These are phyloP conservation scores for Podospora sp. DNA, from an alignment of 495 filamentous ascomycete species.

Conservation along the genomic window DNA sequence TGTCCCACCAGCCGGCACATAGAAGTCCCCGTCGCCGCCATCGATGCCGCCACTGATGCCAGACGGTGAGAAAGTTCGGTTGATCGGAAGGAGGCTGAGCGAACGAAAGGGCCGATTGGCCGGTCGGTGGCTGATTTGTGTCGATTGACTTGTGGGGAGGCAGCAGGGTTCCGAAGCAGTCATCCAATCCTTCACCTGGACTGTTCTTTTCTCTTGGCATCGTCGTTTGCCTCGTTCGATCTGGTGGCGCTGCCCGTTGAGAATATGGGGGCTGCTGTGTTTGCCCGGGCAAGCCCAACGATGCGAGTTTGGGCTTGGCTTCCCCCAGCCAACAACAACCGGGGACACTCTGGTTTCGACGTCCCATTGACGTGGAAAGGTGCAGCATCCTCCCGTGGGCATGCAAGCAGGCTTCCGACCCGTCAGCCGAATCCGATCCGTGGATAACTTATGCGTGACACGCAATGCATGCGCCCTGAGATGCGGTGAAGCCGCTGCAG, in stretches of 20 bases:
- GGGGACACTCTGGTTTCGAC: background rate
- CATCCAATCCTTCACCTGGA: background rate
- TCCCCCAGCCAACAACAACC: too few relatives aligned
- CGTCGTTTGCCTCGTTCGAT: background rate
- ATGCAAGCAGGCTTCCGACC: slow-evolving; percentile 7
- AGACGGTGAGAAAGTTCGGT: background rate
- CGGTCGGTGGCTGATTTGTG: background rate
- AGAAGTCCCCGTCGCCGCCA: background rate
- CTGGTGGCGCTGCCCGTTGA: background rate
- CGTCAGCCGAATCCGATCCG: background rate
- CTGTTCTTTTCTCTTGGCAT: background rate
- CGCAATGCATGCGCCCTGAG: slow-evolving; percentile 5
- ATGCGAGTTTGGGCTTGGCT: background rate
- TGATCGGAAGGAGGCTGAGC: background rate
- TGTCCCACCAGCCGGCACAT: background rate
- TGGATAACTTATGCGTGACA: slow-evolving; percentile 8
- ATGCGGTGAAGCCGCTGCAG: slow-evolving; percentile 8
- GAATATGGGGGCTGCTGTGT: background rate
- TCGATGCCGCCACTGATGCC: background rate
- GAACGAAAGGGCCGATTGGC: background rate
- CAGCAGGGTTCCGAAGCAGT: background rate
- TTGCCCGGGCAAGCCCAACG: background rate
- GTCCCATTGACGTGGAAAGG: background rate
- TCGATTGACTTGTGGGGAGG: background rate
- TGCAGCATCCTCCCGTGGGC: background rate